A percentile compares a stretch with the other conserved stretches of the same genome.
Evolutionary conservation across 768 basidiomycete species (phyloP).

Genomic region (Serpula lacrymans): DNA sequence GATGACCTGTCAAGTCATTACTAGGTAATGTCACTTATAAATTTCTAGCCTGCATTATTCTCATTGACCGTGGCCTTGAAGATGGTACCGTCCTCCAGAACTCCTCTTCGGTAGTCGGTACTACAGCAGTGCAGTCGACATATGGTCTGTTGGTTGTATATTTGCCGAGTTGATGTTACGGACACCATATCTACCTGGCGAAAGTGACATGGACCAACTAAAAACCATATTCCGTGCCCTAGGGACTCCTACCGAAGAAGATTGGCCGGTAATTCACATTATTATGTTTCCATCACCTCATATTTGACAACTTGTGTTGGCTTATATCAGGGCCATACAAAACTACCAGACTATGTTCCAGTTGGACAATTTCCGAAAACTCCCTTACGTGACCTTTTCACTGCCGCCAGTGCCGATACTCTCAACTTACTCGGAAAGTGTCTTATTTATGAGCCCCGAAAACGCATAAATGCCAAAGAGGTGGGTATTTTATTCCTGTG

Average conservation of each 20-base stretch:
- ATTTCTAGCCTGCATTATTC: constrained; percentile 2
- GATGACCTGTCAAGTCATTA: constrained; percentile 99
- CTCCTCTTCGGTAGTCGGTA: constrained; percentile 87
- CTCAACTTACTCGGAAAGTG: constrained; percentile 79
- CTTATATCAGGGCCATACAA: constrained; percentile 87
- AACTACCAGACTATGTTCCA: constrained; percentile 85
- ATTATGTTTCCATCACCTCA: not conserved
- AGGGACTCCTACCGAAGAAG: constrained; percentile 94
- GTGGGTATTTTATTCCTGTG: constrained; percentile 38
- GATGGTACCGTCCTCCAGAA: constrained; percentile 98
- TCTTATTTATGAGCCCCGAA: constrained; percentile 81
- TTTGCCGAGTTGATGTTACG: constrained; percentile 97
- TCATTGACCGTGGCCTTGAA: constrained; percentile 26
- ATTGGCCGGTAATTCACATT: constrained; percentile 81
- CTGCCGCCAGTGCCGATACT: constrained; percentile 83
- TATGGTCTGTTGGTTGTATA: constrained; percentile 98
- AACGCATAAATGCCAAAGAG: constrained; percentile 75
- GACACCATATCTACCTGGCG: constrained; percentile 92
- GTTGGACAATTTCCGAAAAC: constrained; percentile 84
- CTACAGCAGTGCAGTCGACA: constrained; percentile 89
- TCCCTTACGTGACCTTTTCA: constrained; percentile 83
- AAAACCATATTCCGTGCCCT: constrained; percentile 93
- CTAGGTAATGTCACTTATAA: constrained; percentile 57
- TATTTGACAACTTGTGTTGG: constrained; percentile 1
- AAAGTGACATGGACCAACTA: constrained; percentile 95